Evolutionary conservation across 2,329 filamentous ascomycete species (phyloP).

Genomic region (Dactylellina leptospora): DNA sequence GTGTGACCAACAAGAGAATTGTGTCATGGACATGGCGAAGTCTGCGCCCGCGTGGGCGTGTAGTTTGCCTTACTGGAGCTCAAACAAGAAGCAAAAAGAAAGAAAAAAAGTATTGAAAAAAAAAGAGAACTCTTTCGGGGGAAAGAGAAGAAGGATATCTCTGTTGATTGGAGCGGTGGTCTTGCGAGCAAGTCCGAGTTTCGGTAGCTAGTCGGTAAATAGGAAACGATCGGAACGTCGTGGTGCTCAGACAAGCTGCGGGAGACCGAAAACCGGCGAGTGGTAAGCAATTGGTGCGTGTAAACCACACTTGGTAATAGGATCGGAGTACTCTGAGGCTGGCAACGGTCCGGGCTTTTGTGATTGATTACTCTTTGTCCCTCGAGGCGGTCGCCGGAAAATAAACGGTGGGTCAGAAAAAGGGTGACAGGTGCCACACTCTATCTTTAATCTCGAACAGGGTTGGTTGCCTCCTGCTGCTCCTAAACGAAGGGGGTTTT

Average conservation of each 20-base stretch:
- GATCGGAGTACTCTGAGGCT: constrained; percentile 38
- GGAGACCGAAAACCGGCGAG: too few species aligned
- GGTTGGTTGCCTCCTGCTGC: constrained; percentile 1
- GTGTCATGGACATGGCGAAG: constrained; percentile 52
- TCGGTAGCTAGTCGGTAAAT: too few species aligned
- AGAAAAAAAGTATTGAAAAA: background rate
- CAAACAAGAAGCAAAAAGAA: constrained; percentile 2
- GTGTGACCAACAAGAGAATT: constrained; percentile 57
- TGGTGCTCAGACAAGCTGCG: too few species aligned
- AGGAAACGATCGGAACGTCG: constrained; percentile 2
- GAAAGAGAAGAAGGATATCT: background rate
- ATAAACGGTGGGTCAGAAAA: constrained; percentile 15
- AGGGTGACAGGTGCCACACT: constrained; percentile 37
- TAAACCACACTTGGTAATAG: constrained; percentile 13
- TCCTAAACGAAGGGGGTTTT: constrained; percentile 5
- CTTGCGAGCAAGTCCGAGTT: background rate
- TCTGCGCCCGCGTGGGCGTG: constrained; percentile 27
- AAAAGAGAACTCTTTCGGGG: background rate
- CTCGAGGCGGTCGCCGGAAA: constrained; percentile 13
- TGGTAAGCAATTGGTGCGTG: constrained; percentile 37
- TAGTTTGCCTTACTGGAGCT: constrained; percentile 20
- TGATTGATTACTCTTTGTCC: constrained; percentile 39
- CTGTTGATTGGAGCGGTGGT: background rate
- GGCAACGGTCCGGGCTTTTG: background rate
- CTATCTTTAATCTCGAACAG: constrained; percentile 15